These are phyloP conservation scores for Phytophthora sp. DNA, from an alignment of 352 stramenopile species.

Conservation along the genomic window DNA sequence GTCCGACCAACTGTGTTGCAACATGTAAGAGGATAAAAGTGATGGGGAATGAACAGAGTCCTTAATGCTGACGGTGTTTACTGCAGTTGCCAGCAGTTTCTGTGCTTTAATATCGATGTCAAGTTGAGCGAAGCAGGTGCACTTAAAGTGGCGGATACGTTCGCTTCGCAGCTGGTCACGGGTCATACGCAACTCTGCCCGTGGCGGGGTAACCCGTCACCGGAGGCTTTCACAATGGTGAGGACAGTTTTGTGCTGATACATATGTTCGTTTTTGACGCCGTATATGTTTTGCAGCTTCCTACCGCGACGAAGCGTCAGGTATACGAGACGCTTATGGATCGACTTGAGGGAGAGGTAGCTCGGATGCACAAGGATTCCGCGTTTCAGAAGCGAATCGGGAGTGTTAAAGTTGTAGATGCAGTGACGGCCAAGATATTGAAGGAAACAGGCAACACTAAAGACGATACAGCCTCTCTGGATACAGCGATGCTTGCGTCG, in stretches of 20 bases:
- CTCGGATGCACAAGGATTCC: conserved; percentile 17
- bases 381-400: conserved; percentile 28
- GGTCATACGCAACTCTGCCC: conserved; percentile 58
- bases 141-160: conserved; percentile 43
- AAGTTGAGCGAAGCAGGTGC: conserved; percentile 52
- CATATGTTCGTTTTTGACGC: not conserved
- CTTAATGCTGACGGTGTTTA: conserved; percentile 12
- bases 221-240: conserved; percentile 59
- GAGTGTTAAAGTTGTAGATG: conserved; percentile 18
- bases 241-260: conserved; percentile 7
- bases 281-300: conserved; percentile 32
- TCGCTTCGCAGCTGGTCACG: conserved; percentile 47
- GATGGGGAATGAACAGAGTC: not conserved
- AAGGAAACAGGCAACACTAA: conserved; percentile 10
- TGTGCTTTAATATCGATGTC: conserved; percentile 62
- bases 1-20: conserved; percentile 54
- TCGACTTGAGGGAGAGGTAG: conserved; percentile 22
- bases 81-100: conserved; percentile 46
- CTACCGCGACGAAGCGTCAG: conserved; percentile 39
- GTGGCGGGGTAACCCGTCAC: conserved; percentile 66
- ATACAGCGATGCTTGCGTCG: conserved; percentile 14
- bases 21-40: conserved; percentile 28
- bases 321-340: conserved; percentile 38
- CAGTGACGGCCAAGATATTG: conserved; percentile 21
- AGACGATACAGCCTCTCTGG: not conserved